Evolutionary conservation across 805 yeast genomes (phyloP).

Genomic region (Candida methanosorbosa): DNA sequence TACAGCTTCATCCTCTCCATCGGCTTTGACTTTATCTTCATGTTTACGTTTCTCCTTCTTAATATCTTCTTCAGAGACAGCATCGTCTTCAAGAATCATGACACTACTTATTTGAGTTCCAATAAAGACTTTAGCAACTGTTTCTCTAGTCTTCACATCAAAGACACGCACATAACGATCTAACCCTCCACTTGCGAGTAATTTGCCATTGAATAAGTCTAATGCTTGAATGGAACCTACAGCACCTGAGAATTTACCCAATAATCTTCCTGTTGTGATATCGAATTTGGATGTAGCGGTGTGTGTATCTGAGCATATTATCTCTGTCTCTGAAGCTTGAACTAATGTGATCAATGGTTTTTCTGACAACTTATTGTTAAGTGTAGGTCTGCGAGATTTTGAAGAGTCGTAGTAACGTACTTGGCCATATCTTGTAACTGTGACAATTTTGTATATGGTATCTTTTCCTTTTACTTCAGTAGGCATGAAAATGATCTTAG

Average conservation of each 20-base stretch:
- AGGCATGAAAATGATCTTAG: slow-evolving; percentile 41
- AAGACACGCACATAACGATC: slow-evolving; percentile 82
- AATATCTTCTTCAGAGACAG: slow-evolving; percentile 22
- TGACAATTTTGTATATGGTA: slow-evolving; percentile 41
- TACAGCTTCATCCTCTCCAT: slow-evolving; percentile 25
- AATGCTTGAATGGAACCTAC: slow-evolving; percentile 57
- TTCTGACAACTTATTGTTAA: slow-evolving; percentile 44
- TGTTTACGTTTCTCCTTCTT: slow-evolving; percentile 9
- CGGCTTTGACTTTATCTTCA: slow-evolving; percentile 29
- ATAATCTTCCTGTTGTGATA: slow-evolving; percentile 37
- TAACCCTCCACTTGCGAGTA: slow-evolving; percentile 72
- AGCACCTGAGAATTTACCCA: slow-evolving; percentile 72
- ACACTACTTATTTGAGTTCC: slow-evolving; percentile 63
- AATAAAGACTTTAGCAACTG: slow-evolving; percentile 61
- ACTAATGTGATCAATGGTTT: slow-evolving; percentile 41
- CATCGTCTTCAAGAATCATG: slow-evolving; percentile 39
- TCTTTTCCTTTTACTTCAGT: slow-evolving; percentile 19
- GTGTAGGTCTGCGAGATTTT: slow-evolving; percentile 59
- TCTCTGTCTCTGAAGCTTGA: slow-evolving; percentile 28
- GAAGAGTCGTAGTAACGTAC: slow-evolving; percentile 64
- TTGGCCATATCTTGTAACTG: slow-evolving; percentile 71
- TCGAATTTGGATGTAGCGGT: slow-evolving; percentile 52
- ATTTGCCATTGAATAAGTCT: slow-evolving; percentile 22
- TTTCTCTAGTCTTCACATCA: slow-evolving; percentile 48
- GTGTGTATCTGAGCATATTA: slow-evolving; percentile 69